Base-by-base conservation (phyloP, 2,329 filamentous ascomycete genomes). In the Cadophora sp. region DNA sequence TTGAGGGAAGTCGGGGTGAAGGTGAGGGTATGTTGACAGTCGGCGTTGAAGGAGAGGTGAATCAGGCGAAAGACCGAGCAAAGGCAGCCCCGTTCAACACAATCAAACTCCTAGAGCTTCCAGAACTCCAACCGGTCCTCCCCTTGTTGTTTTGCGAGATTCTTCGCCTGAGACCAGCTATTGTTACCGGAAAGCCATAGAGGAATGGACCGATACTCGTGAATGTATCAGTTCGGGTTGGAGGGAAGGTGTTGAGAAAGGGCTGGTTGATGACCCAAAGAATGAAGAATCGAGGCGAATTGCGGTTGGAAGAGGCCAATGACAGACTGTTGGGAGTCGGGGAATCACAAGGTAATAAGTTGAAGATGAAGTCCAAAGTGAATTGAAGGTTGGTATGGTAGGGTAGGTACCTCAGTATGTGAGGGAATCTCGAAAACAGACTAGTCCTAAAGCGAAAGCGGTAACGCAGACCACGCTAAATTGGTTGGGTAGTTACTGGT, bases 111-210 rank as follows among this genome's bases (percentile, higher is more conserved):
- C 39, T 63, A 68, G 66, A 72, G 70, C 66, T 70, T 59, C 72
- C 68, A 70, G 62, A 66, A 66, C 65, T 65, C 68, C 51, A 47
- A 47, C 22, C 59, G 51, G 33, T 45, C 27, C n/a, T 60, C 62
- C 66, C 59, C 59, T 65, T 58, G 59, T 58, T 53, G 30, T 47
- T 61, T 64, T 67, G 50, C 69, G 59, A 70, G 51, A 65, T 59
- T 59, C 62, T 65, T 69, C 69, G 62, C 69, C 68, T 62, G 61
- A 48, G 53, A 36, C 68, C 30, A 45, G 66, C 30, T 58, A 50
- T 45, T 66, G 65, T 71, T 64, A 74, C 65, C 68, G 68, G 55
- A 66, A 61, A 72, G 71, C 71, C 73, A 75, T 75, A 70, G 66
- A 71, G 65, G 63, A 64, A 50, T 61, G 62, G 59, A 55, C 51